phyloP scores from a whole-genome alignment of 306 rosid genomes.

The Cicer bijugum region DNA sequence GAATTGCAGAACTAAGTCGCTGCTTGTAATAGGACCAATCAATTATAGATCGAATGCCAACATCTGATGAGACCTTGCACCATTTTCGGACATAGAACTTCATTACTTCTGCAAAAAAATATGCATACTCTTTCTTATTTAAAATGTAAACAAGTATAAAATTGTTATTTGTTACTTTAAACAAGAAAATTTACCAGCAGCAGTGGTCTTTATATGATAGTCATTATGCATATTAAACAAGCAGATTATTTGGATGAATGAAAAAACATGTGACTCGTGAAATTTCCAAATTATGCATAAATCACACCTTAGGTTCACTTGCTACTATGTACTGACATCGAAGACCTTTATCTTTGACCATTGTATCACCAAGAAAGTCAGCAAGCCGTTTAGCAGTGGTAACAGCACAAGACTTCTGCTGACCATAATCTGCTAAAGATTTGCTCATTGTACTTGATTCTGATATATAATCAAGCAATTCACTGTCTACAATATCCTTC shows the following conservation, averaged over 20 bases:
- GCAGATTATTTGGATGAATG: slow-evolving; percentile 37
- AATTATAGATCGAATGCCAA: slow-evolving; percentile 84
- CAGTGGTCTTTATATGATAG: slow-evolving; percentile 24
- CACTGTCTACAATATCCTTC: slow-evolving; percentile 82
- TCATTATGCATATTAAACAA: too few relatives aligned
- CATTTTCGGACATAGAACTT: slow-evolving; percentile 91
- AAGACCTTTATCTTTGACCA: slow-evolving; percentile 98
- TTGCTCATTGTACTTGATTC: slow-evolving; percentile 99
- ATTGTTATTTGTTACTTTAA: slow-evolving; percentile 8
- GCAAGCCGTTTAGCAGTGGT: slow-evolving; percentile 97
- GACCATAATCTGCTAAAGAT: slow-evolving; percentile 92
- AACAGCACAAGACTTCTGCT: slow-evolving; percentile 89
- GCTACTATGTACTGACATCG: slow-evolving; percentile 96
- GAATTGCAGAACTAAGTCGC: slow-evolving; percentile 90
- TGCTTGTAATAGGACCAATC: slow-evolving; percentile 99
- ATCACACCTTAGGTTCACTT: slow-evolving; percentile 88
- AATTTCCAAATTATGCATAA: slow-evolving; percentile 7
- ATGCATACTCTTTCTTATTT: slow-evolving; percentile 35
- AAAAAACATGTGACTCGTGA: slow-evolving; percentile 15
- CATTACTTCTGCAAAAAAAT: slow-evolving; percentile 74
- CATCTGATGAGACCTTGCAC: slow-evolving; percentile 96
- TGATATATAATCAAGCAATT: slow-evolving; percentile 94
- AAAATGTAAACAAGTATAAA: slow-evolving; percentile 36
- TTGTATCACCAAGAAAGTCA: slow-evolving; percentile 90
- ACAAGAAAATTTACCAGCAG: slow-evolving; percentile 61